Conservation (phyloP, 148 eudicot genomes). For the Spergularia bocconei region DNA sequence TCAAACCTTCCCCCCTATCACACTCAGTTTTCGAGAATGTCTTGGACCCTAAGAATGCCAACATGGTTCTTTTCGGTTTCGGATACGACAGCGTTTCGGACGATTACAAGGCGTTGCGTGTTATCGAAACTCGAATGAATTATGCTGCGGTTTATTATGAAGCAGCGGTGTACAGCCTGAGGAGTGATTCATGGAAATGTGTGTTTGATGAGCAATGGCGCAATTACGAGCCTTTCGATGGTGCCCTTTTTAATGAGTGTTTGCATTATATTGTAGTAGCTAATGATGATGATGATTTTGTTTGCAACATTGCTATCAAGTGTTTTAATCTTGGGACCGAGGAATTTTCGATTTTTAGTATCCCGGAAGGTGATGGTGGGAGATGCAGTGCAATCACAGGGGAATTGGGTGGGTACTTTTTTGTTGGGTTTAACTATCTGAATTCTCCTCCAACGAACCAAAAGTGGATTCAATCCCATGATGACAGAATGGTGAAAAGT, state of each 20-base stretch:
- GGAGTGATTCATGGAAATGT: neutral
- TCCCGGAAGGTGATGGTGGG: neutral
- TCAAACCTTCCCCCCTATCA: neutral
- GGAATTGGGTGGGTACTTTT: constrained; percentile 12
- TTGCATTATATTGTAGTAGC: neutral
- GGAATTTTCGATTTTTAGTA: neutral
- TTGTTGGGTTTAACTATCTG: neutral
- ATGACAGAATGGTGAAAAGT: neutral
- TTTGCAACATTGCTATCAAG: neutral
- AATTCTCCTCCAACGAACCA: neutral
- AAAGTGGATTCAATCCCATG: neutral
- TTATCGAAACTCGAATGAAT: too few relatives aligned
- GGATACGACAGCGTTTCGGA: neutral
- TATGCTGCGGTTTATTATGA: neutral
- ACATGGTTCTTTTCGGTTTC: neutral
- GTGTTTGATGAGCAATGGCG: neutral
- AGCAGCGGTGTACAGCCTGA: neutral
- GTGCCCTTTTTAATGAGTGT: neutral
- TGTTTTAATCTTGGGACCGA: constrained; percentile 14
- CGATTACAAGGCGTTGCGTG: constrained; percentile 11
- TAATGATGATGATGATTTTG: too few relatives aligned
- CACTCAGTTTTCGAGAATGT: too few relatives aligned
- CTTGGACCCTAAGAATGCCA: too few relatives aligned
- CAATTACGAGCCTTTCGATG: neutral
- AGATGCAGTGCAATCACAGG: neutral